Conservation (phyloP, 305 asterid species). For the Fraxinus greggii region DNA sequence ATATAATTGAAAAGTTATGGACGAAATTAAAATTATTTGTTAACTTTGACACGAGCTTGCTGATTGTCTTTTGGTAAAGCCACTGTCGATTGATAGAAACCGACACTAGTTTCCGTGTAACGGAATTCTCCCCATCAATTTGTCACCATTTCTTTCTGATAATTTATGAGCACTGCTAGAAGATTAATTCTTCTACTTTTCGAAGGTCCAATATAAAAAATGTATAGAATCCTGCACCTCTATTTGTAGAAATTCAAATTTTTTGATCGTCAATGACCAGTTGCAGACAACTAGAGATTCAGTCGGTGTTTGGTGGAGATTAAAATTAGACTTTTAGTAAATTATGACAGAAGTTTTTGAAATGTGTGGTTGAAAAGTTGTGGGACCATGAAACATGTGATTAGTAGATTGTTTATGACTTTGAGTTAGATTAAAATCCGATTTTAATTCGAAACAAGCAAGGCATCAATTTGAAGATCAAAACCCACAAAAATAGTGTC, state of each 20-base stretch:
- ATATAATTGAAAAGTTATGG: too few species aligned
- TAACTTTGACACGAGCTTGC: too few species aligned
- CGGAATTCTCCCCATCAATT: neutral
- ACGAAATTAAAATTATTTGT: too few species aligned
- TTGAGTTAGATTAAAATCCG: too few species aligned
- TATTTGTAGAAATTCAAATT: neutral
- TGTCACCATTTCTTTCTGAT: neutral
- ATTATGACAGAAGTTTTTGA: too few species aligned
- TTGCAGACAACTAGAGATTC: constrained; percentile 44
- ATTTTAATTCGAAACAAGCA: too few species aligned
- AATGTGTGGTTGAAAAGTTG: too few species aligned
- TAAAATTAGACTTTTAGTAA: too few species aligned
- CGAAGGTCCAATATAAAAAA: neutral
- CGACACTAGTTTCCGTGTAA: neutral
- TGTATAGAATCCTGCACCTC: neutral
- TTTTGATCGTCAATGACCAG: constrained; percentile 34
- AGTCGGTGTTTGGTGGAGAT: too few species aligned
- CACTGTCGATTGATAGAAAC: neutral
- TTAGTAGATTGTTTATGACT: too few species aligned
- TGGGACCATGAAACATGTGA: too few species aligned
- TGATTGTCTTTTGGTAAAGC: neutral
- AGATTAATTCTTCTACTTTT: constrained; percentile 12
- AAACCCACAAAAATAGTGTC: constrained; percentile 59
- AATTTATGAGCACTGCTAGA: neutral
- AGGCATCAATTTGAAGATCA: constrained; percentile 50